phyloP scores from a whole-genome alignment of 352 stramenopile species.

The Phytophthora agathidicida region DNA sequence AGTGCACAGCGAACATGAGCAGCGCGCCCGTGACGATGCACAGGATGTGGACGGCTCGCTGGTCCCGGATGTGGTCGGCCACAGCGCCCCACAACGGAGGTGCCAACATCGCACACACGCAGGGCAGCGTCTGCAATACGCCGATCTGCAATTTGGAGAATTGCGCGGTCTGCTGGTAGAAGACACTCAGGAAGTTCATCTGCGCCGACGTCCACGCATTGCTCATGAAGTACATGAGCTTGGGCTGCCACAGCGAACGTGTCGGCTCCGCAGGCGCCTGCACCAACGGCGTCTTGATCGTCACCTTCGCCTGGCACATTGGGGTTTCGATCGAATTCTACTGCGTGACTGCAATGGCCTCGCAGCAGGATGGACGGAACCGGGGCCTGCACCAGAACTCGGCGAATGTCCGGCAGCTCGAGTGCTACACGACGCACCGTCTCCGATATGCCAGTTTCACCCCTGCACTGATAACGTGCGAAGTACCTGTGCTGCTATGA shows the following conservation, averaged over 20 bases:
- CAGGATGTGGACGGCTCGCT: conserved; percentile 66
- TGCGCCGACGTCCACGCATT: conserved; percentile 68
- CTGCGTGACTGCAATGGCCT: neutral
- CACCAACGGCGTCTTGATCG: conserved; percentile 36
- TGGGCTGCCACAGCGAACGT: conserved; percentile 59
- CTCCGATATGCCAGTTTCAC: conserved; percentile 22
- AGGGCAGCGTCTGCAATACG: conserved; percentile 70
- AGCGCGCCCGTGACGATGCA: conserved; percentile 65
- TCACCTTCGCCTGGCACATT: conserved; percentile 33
- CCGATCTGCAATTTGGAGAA: conserved; percentile 84
- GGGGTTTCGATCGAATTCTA: neutral
- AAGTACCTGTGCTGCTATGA: too few relatives aligned
- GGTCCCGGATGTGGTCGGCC: conserved; percentile 67
- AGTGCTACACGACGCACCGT: conserved; percentile 1
- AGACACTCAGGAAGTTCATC: conserved; percentile 79
- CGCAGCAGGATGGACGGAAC: neutral
- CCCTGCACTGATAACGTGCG: conserved; percentile 18
- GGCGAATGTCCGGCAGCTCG: conserved; percentile 17
- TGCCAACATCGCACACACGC: conserved; percentile 66
- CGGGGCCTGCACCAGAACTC: conserved; percentile 17
- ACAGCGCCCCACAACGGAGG: conserved; percentile 79
- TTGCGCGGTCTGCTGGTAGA: conserved; percentile 65
- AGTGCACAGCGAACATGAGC: conserved; percentile 64
- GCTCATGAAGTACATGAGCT: conserved; percentile 81
- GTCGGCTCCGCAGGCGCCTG: neutral